These are phyloP conservation scores for Oenanthe javanica DNA, from an alignment of 140 eudicot genomes.

Conservation along the genomic window DNA sequence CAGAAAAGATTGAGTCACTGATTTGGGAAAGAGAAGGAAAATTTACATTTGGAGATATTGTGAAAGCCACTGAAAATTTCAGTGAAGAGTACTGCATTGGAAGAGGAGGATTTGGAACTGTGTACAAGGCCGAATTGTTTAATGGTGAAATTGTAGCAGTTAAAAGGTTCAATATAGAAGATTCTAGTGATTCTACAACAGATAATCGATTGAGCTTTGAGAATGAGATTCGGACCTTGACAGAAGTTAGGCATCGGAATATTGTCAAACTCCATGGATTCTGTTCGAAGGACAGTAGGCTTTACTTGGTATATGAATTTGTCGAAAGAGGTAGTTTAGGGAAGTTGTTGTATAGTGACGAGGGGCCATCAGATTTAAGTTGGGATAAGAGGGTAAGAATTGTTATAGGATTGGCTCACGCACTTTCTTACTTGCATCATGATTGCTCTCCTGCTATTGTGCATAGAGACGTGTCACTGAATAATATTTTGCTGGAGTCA, in stretches of 20 bases:
- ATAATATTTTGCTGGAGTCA: slow-evolving; percentile 59
- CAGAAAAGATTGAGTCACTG: slow-evolving; percentile 12
- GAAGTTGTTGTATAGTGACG: slow-evolving; percentile 36
- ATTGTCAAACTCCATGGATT: slow-evolving; percentile 69
- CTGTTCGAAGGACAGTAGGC: slow-evolving; percentile 44
- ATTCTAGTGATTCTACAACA: slow-evolving; percentile 37
- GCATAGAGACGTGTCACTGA: slow-evolving; percentile 64
- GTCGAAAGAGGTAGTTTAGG: slow-evolving; percentile 84
- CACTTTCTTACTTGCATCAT: slow-evolving; percentile 91
- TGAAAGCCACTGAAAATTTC: slow-evolving; percentile 73
- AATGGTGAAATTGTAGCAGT: slow-evolving; percentile 67
- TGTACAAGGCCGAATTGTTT: slow-evolving; percentile 58
- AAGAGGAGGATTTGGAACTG: slow-evolving; percentile 80
- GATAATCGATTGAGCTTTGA: slow-evolving; percentile 46
- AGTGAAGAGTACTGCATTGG: slow-evolving; percentile 61
- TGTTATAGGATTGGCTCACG: slow-evolving; percentile 72
- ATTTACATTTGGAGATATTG: slow-evolving; percentile 62
- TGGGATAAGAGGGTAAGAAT: slow-evolving; percentile 65
- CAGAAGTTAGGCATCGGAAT: slow-evolving; percentile 86
- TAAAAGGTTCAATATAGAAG: slow-evolving; percentile 43
- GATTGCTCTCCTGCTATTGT: slow-evolving; percentile 79
- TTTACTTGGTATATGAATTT: slow-evolving; percentile 76
- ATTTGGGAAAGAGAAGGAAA: slow-evolving; percentile 59
- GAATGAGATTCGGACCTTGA: slow-evolving; percentile 17
- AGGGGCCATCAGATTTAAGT: slow-evolving; percentile 33